Base-by-base conservation (phyloP, 2,329 filamentous ascomycete genomes). In the Penicillium hesseltinei region DNA sequence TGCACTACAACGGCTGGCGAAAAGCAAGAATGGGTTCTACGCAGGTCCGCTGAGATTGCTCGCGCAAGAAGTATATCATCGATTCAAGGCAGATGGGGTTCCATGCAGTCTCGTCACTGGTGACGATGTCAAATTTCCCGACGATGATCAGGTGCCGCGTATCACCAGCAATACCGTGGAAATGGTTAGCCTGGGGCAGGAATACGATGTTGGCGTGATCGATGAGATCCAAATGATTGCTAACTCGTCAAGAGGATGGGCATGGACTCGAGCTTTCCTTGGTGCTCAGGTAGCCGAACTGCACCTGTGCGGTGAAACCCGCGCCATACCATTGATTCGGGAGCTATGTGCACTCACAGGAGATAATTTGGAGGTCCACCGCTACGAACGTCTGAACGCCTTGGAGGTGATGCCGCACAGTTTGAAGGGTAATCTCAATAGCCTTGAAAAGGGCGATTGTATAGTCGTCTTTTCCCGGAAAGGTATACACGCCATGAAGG, bases 141-240 rank as follows among this genome's bases (percentile, higher is more conserved):
- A 86, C 47, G 45, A 61, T 46, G 77, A 82, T 10, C 78, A 86
- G 51, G 75, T 76, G 4, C 66, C 75, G 3, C 68, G 81, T 59
- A 88, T 96, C 69, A 83, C 82, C 56, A 93, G 91, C 70, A 97
- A 94, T 70, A 99, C 94, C 0, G 94, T 99, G 3, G 94, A 99
- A 73, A 99, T 99, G 88, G 82, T 87, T 25, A 83, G 83, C 7
- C 64, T 86, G 21, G 80, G 81, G 48, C 75, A 75, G 4, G 71
- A 73, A 2, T 85, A 90, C 31, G 93, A 97, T 42, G 92, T 99
- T 36, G 93, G 91, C 1, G 93, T 99, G 64, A 93, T 99, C 61
- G 94, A 99, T 70, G 94, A 99, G 77, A 97, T 99, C 56, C 94
- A 99, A 75, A 97, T 99, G 94, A 91, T 99, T 64, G 88, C 85